Evolutionary conservation across 2,329 filamentous ascomycete genomes (phyloP).

Genomic region (Penicillium hesseltinei): DNA sequence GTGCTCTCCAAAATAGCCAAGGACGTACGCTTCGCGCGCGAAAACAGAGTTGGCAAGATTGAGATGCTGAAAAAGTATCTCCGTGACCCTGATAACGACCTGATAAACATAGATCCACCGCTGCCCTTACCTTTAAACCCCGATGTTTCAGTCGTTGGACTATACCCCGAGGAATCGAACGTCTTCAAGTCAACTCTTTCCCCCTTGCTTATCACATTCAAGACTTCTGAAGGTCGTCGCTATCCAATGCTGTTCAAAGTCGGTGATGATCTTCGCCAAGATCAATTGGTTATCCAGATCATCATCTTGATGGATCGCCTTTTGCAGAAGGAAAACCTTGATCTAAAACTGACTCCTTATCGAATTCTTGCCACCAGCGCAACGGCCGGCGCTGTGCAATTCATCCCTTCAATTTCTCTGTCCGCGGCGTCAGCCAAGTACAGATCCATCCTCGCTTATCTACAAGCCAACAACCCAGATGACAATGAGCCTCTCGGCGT

Average conservation of each 20-base stretch:
- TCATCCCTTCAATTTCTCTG: constrained; percentile 81
- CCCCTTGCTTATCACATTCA: constrained; percentile 88
- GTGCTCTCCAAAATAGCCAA: constrained; percentile 84
- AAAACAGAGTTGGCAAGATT: constrained; percentile 75
- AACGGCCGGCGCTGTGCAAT: constrained; percentile 86
- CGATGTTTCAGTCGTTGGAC: constrained; percentile 71
- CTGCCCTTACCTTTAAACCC: constrained; percentile 87
- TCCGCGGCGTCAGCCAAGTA: constrained; percentile 82
- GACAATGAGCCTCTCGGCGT: constrained; percentile 77
- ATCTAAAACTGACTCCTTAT: constrained; percentile 92
- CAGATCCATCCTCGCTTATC: constrained; percentile 73
- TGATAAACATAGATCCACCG: constrained; percentile 78
- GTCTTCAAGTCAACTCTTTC: constrained; percentile 96
- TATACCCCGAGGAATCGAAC: constrained; percentile 77
- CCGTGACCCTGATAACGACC: constrained; percentile 84
- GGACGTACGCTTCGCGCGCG: constrained; percentile 78
- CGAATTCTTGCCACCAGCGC: constrained; percentile 92
- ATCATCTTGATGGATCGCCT: constrained; percentile 98
- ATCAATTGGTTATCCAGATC: constrained; percentile 95
- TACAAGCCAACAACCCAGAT: constrained; percentile 87
- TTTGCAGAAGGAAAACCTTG: constrained; percentile 91
- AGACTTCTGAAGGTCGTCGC: constrained; percentile 69
- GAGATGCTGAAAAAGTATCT: constrained; percentile 82
- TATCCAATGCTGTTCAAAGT: constrained; percentile 98
- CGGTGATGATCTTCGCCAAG: constrained; percentile 91